A percentile compares a stretch with the other conserved stretches of the same genome.
These are phyloP conservation scores for Spencermartinsiella europaea DNA, from an alignment of 805 yeast species.

Conservation along the genomic window DNA sequence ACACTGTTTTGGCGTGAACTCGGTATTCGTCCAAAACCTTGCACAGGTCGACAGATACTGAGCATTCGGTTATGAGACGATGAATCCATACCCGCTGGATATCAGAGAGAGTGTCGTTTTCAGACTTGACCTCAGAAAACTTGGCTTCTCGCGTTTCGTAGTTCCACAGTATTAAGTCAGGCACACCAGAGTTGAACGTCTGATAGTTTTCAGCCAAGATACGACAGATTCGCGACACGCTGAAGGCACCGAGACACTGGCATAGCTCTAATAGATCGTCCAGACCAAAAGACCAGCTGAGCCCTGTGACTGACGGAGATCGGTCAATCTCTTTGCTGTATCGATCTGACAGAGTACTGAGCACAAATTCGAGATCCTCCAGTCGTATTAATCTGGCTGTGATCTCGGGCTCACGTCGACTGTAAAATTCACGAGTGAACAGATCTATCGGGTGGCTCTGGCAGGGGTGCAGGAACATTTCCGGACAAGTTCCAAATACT, in stretches of 20 bases:
- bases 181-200: slow-evolving; percentile 30
- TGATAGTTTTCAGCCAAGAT: slow-evolving; percentile 23
- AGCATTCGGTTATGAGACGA: slow-evolving; percentile 23
- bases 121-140: slow-evolving; percentile 35
- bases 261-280: slow-evolving; percentile 21
- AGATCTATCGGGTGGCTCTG: slow-evolving; percentile 32
- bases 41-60: slow-evolving; percentile 32
- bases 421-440: slow-evolving; percentile 22
- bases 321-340: slow-evolving; percentile 15
- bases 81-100: slow-evolving; percentile 35
- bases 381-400: slow-evolving; percentile 21
- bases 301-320: slow-evolving; percentile 26
- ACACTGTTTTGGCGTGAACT: background rate
- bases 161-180: slow-evolving; percentile 34
- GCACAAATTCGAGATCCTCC: slow-evolving; percentile 10
- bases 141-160: slow-evolving; percentile 15
- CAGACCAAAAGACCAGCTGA: slow-evolving; percentile 28
- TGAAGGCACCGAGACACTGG: slow-evolving; percentile 19
- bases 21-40: slow-evolving; percentile 11
- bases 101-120: slow-evolving; percentile 34
- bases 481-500: slow-evolving; percentile 26
- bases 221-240: slow-evolving; percentile 21
- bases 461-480: slow-evolving; percentile 30
- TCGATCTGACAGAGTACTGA: slow-evolving; percentile 4
- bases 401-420: slow-evolving; percentile 20